phyloP scores from a whole-genome alignment of 495 filamentous ascomycete species.

The Penicillium cinerascens region DNA sequence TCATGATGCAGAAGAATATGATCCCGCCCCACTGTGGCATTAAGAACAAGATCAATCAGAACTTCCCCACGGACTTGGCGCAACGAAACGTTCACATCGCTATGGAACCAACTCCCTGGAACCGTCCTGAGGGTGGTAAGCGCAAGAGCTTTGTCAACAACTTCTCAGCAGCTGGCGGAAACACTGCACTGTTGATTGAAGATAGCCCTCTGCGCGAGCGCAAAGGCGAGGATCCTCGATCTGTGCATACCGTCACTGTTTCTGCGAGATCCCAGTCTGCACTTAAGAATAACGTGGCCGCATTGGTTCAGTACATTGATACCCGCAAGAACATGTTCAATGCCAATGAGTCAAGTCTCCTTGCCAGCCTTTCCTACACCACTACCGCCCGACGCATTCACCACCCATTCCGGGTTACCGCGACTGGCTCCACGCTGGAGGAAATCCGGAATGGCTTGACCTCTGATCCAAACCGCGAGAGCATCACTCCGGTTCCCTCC shows the following conservation, averaged over 20 bases:
- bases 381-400: conserved; percentile 84
- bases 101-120: conserved; percentile 56
- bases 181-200: conserved; percentile 52
- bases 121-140: conserved; percentile 56
- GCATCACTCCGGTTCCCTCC: conserved; percentile 24
- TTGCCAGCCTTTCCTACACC: conserved; percentile 64
- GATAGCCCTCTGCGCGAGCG: conserved; percentile 44
- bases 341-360: conserved; percentile 35
- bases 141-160: conserved; percentile 68
- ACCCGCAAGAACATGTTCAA: conserved; percentile 43
- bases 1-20: conserved; percentile 81
- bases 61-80: conserved; percentile 69
- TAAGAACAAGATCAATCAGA: conserved; percentile 77
- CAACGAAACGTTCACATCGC: conserved; percentile 76
- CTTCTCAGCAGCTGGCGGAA: conserved; percentile 59
- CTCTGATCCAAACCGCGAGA: conserved; percentile 25
- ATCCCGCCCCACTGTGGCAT: conserved; percentile 90
- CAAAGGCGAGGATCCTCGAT: conserved; percentile 50
- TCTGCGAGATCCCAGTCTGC: conserved; percentile 53
- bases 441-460: conserved; percentile 29
- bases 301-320: conserved; percentile 49
- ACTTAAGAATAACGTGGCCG: conserved; percentile 52
- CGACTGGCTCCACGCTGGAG: conserved; percentile 45
- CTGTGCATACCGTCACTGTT: conserved; percentile 47
- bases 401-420: conserved; percentile 66